Evolutionary conservation across 2,329 filamentous ascomycete species (phyloP).

Genomic region (Calonectria pteridis): DNA sequence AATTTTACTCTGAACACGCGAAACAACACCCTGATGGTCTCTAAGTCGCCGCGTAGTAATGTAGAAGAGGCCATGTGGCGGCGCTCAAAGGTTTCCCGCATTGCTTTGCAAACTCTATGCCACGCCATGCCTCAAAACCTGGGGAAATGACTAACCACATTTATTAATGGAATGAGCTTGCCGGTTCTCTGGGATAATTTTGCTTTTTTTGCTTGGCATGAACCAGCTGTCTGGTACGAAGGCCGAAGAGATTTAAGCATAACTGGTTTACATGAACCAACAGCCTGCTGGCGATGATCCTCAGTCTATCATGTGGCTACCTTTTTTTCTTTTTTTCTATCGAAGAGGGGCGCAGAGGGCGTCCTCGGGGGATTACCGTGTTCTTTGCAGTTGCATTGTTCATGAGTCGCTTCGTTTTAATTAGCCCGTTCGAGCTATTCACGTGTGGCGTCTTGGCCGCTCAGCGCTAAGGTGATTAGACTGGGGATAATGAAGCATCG

Average conservation of each 20-base stretch:
- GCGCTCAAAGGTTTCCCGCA: background rate
- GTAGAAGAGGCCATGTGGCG: background rate
- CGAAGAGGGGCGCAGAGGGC: background rate
- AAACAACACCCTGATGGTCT: background rate
- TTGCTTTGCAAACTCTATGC: background rate
- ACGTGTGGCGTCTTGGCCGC: background rate
- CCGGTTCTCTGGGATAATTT: background rate
- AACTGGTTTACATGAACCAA: background rate
- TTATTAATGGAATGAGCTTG: background rate
- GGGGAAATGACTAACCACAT: background rate
- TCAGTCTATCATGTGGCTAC: background rate
- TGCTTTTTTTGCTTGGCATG: constrained; percentile 2
- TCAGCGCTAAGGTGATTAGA: background rate
- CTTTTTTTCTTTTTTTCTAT: background rate
- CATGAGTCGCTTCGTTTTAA: background rate
- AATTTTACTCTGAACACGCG: background rate
- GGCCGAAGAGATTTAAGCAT: background rate
- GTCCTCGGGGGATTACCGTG: background rate
- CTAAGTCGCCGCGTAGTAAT: background rate
- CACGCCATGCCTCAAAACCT: background rate
- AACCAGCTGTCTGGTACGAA: background rate
- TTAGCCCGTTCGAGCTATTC: background rate
- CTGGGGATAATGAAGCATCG: background rate
- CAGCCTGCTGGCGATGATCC: background rate
- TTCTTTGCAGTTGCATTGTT: background rate